Conservation (phyloP, 306 rosid genomes). For the Castanea sativa region DNA sequence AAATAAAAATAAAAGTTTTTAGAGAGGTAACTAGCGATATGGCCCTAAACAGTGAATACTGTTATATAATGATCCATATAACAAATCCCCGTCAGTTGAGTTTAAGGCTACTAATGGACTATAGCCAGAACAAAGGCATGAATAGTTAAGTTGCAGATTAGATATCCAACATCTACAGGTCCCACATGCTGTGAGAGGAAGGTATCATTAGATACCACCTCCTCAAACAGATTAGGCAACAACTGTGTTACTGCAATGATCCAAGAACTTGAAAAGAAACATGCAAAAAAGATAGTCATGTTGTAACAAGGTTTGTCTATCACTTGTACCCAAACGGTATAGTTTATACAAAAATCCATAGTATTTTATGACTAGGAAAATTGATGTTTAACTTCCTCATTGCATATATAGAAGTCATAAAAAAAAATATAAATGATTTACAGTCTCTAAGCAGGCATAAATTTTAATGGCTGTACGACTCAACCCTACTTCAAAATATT, state of each 20-base stretch:
- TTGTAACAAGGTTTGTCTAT: neutral
- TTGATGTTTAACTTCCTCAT: neutral
- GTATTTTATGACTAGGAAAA: neutral
- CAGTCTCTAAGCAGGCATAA: constrained; percentile 6
- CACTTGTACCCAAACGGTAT: neutral
- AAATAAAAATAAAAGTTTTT: no score
- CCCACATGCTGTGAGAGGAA: no score
- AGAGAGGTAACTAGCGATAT: neutral
- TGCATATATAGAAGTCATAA: neutral
- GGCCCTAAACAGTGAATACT: neutral
- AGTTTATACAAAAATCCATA: neutral
- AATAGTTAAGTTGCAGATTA: neutral
- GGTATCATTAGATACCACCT: no score
- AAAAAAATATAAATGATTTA: neutral
- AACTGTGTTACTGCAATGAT: neutral
- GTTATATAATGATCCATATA: neutral
- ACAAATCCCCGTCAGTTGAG: neutral
- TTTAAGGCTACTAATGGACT: no score
- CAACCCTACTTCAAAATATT: neutral
- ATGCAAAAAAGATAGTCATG: neutral
- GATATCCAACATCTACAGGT: neutral
- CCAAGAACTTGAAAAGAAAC: neutral
- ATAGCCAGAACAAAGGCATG: no score
- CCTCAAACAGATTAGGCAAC: neutral
- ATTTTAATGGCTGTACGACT: neutral